Conservation (phyloP, 768 basidiomycete species). For the Naematelia aurantialba region DNA sequence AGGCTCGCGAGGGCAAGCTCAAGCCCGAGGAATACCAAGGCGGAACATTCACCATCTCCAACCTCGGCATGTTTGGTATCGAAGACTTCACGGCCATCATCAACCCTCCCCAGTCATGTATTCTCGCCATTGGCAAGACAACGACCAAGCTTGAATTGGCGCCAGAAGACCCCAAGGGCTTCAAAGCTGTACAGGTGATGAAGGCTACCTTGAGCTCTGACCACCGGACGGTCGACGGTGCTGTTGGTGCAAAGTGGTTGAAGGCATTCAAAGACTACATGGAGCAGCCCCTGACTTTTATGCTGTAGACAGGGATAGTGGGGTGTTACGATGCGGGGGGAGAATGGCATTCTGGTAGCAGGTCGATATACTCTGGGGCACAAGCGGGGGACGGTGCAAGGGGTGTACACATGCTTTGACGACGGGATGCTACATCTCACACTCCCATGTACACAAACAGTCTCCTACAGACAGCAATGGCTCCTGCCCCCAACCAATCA, state of each 20-base stretch:
- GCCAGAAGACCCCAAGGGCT: conserved; percentile 85
- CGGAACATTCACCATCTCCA: conserved; percentile 97
- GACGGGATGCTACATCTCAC: background rate
- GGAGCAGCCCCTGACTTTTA: conserved; percentile 94
- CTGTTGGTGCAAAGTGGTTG: conserved; percentile 89
- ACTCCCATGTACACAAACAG: too few relatives aligned
- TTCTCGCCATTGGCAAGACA: conserved; percentile 88
- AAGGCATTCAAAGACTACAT: conserved; percentile 90
- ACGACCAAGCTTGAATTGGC: conserved; percentile 81
- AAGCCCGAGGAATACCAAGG: conserved; percentile 97
- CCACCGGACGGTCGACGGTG: conserved; percentile 94
- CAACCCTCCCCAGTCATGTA: conserved; percentile 97
- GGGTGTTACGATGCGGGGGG: background rate
- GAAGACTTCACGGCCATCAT: conserved; percentile 93
- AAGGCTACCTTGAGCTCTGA: conserved; percentile 93
- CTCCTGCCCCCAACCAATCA: too few relatives aligned
- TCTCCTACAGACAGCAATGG: too few relatives aligned
- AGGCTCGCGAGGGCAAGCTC: conserved; percentile 94
- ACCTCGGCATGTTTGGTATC: conserved; percentile 96
- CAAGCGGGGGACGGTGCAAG: background rate
- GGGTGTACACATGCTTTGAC: too few relatives aligned
- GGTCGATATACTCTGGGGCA: background rate
- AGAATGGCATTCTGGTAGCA: background rate
- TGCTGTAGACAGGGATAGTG: conserved; percentile 59
- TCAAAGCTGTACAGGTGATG: conserved; percentile 87